Evolutionary conservation across 495 filamentous ascomycete genomes (phyloP), one percentile per base, ranked within the genome.

Genomic region (Podospora comata): DNA sequence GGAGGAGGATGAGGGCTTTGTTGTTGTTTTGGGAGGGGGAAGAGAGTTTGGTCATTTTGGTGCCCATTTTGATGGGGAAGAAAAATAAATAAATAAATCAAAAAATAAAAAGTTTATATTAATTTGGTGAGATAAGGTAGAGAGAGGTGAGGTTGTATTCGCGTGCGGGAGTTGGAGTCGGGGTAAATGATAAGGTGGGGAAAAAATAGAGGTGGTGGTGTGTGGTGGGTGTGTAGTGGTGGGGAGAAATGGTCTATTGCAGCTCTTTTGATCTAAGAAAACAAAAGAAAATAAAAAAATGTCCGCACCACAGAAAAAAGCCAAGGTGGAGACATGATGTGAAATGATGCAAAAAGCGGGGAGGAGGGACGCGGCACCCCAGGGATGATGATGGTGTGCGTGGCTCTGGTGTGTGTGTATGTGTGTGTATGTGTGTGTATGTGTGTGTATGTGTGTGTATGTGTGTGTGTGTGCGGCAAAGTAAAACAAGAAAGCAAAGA

Each of bases 1-100:
- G 85, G 26, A 87, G 77, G 62, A 87, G 77, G 53, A 86, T 64
- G 53, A 68, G 68, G 2, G 64, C 32, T 0, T 4, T 65, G 28
- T 30, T 62, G 34, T 58, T 58, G 54, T 26, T 58, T 4, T 26
- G n/a, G 23, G 39, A 48, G 5, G 9, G 9, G 0, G 39, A 48
- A 0, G 9, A 48, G 39, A 48, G 13, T 48, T 48, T 48, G 0
- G 39, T 48, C 39, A 48, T 48, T 11, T 48, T 48, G 0, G 39
- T 11, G 7, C 39, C 39, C 39, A 48, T 48, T 13, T 5, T 32
- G 30, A 32, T 6, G 30, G 30, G 7, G 9, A 11, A 48, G 6
- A 48, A 1, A 18, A 48, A 13, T 11, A 48, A 48, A 32, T 32
- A 48, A 48, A 48, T 48, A 48, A 16, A 48, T 48, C 13, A 48